Evolutionary conservation across 1,284 basidiomycete genomes (phyloP), one percentile per base, ranked within the genome.

Genomic region (Chalciporus piperatoides): DNA sequence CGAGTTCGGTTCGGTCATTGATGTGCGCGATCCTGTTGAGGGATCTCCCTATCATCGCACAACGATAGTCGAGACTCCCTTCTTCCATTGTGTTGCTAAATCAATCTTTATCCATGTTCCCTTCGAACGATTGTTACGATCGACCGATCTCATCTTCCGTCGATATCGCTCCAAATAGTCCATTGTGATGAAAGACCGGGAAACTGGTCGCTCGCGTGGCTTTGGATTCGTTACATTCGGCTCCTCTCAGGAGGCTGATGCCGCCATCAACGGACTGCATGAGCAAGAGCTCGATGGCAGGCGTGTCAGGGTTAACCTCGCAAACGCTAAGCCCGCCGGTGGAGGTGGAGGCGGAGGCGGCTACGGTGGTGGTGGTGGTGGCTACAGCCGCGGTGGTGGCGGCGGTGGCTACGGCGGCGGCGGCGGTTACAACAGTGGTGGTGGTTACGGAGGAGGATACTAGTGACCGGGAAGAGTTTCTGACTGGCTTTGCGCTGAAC

Each of bases 131-230:
- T 33, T 42, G 36, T 44, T 41, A 37, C 55, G 38, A 49, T 40
- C 24, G 43, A 48, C 46, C 49, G 47, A 38, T 49, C 48, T 37
- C 53, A 23, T 44, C 42, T 51, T 47, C 52, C 46, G 30, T 48
- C 27, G 25, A 23, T 36, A 33, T 59, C 30, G 15, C 32, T 48
- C 41, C 49, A 48, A 56, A 68, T 58, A 93, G 90, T 87, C 86
- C 62, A 90, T 93, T 71, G 93, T 97, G 74, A 96, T 96, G 93
- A 90, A 90, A 76, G 94, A 97, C 75, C 90, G 93, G 66, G 93
- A 96, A 68, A 96, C 94, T 57, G 90, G 90, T 60, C 91, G 93
- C 66, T 96, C 93, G 59, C 91, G 94, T 68, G 92, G 94, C 67
- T 97, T 97, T 71, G 94, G 93, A 58, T 97, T 97, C 70, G 93